Percentiles rank a stretch among this genome's conserved stretches.
These are phyloP conservation scores for Wickerhamiella sergipiensis DNA, from an alignment of 805 yeast genomes.

Conservation along the genomic window DNA sequence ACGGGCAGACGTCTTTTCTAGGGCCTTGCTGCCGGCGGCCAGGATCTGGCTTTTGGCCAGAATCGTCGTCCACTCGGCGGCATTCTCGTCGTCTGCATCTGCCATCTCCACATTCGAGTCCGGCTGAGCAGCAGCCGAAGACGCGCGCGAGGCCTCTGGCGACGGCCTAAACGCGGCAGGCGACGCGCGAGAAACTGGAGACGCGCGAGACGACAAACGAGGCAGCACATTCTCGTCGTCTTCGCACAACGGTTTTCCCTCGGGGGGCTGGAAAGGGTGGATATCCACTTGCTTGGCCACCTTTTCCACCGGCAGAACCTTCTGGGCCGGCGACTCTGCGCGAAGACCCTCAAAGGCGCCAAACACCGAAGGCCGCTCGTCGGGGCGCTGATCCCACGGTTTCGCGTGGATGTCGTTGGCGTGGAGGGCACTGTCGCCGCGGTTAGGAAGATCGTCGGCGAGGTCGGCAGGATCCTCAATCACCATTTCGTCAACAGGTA, in stretches of 20 bases:
- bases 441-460: no score
- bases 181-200: background rate
- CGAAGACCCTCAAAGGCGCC: no score
- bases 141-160: no score
- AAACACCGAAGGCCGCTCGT: background rate
- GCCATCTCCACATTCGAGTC: background rate
- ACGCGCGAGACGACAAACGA: background rate
- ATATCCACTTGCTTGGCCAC: background rate
- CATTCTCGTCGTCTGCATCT: background rate
- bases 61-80: background rate
- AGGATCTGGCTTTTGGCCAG: background rate
- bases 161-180: no score
- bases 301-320: background rate
- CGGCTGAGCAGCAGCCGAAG: no score
- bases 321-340: background rate
- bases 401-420: no score
- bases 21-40: background rate
- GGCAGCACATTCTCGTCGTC: background rate
- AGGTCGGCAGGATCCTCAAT: slow-evolving; percentile 16
- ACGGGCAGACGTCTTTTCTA: background rate
- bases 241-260: background rate
- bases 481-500: slow-evolving; percentile 25
- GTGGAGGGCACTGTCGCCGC: no score
- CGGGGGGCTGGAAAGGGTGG: background rate
- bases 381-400: background rate